A percentile compares a stretch with the other conserved stretches of the same genome.
Evolutionary conservation across 352 stramenopile species (phyloP).

Genomic region (Pythium vanterpoolii): DNA sequence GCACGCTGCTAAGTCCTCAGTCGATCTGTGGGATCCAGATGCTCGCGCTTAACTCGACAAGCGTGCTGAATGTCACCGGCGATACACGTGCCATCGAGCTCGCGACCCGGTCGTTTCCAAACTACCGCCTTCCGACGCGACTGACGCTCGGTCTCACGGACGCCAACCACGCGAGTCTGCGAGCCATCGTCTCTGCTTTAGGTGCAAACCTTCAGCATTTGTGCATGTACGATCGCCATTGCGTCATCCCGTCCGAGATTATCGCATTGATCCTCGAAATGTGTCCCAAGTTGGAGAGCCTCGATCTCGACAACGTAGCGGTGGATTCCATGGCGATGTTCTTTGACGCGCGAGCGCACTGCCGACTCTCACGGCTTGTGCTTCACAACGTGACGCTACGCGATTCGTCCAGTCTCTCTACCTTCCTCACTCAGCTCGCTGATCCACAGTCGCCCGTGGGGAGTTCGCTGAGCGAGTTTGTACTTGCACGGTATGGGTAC

Average conservation of each 20-base stretch:
- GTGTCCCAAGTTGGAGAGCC: slow-evolving; percentile 6
- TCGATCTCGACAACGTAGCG: slow-evolving; percentile 14
- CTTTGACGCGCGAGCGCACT: not conserved
- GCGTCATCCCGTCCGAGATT: not conserved
- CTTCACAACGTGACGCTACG: slow-evolving; percentile 9
- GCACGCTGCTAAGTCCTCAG: not conserved
- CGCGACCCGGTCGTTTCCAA: not conserved
- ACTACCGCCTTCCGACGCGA: not conserved
- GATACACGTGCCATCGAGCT: not conserved
- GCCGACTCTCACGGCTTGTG: not conserved
- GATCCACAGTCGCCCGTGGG: slow-evolving; percentile 6
- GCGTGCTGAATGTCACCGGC: not conserved
- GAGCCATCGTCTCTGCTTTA: slow-evolving; percentile 5
- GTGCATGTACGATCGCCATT: slow-evolving; percentile 1
- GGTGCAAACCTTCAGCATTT: not conserved
- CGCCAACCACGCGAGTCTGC: slow-evolving; percentile 5
- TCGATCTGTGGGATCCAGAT: slow-evolving; percentile 3
- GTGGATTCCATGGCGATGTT: slow-evolving; percentile 10
- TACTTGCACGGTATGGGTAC: slow-evolving; percentile 1
- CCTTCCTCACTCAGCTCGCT: slow-evolving; percentile 2
- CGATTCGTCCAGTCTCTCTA: not conserved
- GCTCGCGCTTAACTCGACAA: not conserved
- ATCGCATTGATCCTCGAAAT: not conserved
- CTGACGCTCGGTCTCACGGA: slow-evolving; percentile 7
- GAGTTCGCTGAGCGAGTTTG: slow-evolving; percentile 4